Evolutionary conservation across 345 rosid genomes (phyloP).

Genomic region (Rhodomyrtus tomentosa): DNA sequence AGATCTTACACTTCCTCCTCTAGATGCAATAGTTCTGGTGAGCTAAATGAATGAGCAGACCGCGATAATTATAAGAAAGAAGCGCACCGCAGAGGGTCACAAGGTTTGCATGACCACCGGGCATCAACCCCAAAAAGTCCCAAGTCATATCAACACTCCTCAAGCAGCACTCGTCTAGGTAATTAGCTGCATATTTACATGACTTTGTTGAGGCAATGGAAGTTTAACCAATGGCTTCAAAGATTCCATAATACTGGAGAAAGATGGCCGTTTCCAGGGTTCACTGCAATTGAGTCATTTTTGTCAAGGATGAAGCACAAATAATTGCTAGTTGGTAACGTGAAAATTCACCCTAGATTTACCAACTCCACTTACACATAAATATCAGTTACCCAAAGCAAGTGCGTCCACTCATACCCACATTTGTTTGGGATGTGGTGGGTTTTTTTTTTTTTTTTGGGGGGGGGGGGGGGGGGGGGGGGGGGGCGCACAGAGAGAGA

Average conservation of each 20-base stretch:
- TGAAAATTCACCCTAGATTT: neutral
- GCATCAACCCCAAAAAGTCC: neutral
- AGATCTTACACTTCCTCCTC: neutral
- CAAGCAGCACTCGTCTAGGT: neutral
- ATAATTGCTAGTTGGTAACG: neutral
- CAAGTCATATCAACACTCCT: neutral
- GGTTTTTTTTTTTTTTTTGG: too few species aligned
- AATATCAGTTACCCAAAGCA: neutral
- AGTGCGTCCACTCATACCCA: neutral
- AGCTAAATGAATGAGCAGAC: neutral
- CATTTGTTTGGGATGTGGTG: neutral
- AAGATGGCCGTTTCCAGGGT: constrained; percentile 97
- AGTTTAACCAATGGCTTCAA: constrained; percentile 63
- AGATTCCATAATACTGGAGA: constrained; percentile 70
- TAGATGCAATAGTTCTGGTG: neutral
- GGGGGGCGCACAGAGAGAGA: neutral
- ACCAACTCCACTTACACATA: neutral
- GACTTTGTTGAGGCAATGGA: constrained; percentile 46
- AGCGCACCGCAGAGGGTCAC: neutral
- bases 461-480: neutral
- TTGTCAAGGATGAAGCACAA: neutral
- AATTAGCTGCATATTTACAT: constrained; percentile 26
- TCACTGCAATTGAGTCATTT: constrained; percentile 35
- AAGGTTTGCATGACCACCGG: neutral
- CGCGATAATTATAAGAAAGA: neutral